Evolutionary conservation across 225 moss, liverwort and hornwort genomes (phyloP).

Genomic region (Physcomitrium patens): DNA sequence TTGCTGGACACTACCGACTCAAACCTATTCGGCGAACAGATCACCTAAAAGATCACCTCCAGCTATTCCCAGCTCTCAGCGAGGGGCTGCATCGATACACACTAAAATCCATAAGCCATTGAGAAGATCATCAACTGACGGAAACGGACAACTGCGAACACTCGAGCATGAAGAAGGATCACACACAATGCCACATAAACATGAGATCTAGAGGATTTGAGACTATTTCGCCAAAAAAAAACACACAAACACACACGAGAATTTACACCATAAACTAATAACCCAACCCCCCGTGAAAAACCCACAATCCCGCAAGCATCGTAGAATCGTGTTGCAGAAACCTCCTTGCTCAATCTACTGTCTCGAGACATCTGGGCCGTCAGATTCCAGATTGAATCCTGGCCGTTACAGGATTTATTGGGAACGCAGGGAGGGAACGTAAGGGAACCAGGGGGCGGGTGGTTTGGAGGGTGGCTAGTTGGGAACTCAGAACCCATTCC

Average conservation of each 20-base stretch:
- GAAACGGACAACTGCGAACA: background rate
- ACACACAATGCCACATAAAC: background rate
- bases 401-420: too few relatives aligned
- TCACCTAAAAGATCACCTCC: background rate
- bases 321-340: too few relatives aligned
- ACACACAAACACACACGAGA: too few relatives aligned
- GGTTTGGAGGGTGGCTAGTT: too few relatives aligned
- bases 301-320: too few relatives aligned
- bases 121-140: background rate
- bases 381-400: too few relatives aligned
- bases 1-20: constrained; percentile 13
- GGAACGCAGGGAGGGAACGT: too few relatives aligned
- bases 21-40: background rate
- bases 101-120: background rate
- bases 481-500: too few relatives aligned
- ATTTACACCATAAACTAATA: background rate
- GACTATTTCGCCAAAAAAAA: background rate
- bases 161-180: background rate
- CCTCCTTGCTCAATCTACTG: too few relatives aligned
- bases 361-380: too few relatives aligned
- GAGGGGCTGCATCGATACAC: background rate
- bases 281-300: background rate
- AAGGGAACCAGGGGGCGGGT: too few relatives aligned
- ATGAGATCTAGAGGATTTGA: background rate
- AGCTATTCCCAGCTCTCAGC: constrained; percentile 1